These are phyloP conservation scores for Ustilago cynodontis DNA, from an alignment of 1,284 basidiomycete genomes.

Conservation along the genomic window DNA sequence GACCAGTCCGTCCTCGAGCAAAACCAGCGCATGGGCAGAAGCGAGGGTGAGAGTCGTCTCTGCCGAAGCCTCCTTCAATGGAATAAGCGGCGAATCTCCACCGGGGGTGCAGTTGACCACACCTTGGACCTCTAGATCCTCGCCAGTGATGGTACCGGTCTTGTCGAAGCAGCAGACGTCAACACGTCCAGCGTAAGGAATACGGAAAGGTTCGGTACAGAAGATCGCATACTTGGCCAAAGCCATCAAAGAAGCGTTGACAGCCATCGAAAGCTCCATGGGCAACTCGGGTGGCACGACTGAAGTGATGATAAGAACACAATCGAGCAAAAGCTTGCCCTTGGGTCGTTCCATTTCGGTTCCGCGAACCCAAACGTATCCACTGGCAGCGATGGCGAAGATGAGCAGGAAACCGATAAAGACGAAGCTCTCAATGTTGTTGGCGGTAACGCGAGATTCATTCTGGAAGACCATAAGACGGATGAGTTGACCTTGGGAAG, in stretches of 20 bases:
- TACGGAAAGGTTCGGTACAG: slow-evolving; percentile 70
- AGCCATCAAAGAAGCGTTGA: slow-evolving; percentile 76
- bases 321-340: slow-evolving; percentile 69
- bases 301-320: slow-evolving; percentile 69
- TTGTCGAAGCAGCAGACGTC: slow-evolving; percentile 71
- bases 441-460: slow-evolving; percentile 67
- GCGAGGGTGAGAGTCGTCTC: slow-evolving; percentile 91
- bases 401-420: slow-evolving; percentile 69
- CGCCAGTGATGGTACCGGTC: slow-evolving; percentile 69
- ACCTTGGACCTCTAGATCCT: slow-evolving; percentile 68
- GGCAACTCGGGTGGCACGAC: slow-evolving; percentile 69
- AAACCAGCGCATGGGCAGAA: slow-evolving; percentile 92
- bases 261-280: slow-evolving; percentile 70
- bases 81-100: slow-evolving; percentile 74
- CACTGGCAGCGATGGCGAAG: slow-evolving; percentile 67
- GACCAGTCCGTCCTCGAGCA: slow-evolving; percentile 89
- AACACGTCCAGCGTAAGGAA: slow-evolving; percentile 68
- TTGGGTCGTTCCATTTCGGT: slow-evolving; percentile 67
- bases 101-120: slow-evolving; percentile 57
- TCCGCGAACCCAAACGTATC: slow-evolving; percentile 67
- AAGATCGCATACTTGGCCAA: slow-evolving; percentile 80
- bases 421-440: slow-evolving; percentile 68
- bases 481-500: slow-evolving; percentile 69
- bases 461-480: slow-evolving; percentile 70
- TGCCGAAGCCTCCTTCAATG: slow-evolving; percentile 80